A percentile compares a stretch with the other conserved stretches of the same genome.
phyloP scores from a whole-genome alignment of 352 stramenopile genomes.

The Pythium guiyangense region DNA sequence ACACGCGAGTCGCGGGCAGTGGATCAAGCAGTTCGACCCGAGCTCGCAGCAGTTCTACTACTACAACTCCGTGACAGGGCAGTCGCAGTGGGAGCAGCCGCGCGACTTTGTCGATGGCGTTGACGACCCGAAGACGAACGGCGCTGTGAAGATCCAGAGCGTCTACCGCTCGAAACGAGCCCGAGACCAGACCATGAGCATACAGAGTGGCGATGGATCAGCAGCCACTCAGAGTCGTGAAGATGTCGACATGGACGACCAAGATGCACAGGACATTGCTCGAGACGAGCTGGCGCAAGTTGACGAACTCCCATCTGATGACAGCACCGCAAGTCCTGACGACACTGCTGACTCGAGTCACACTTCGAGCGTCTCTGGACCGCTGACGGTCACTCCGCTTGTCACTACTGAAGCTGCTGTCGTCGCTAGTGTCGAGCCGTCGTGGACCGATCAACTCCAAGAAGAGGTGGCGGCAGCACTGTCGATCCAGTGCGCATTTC shows the following conservation, averaged over 20 bases:
- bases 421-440: not conserved
- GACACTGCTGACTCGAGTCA: too few relatives aligned
- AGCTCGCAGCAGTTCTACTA: slow-evolving; percentile 32
- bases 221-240: not conserved
- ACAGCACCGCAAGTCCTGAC: too few relatives aligned
- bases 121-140: slow-evolving; percentile 24
- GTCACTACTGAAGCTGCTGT: not conserved
- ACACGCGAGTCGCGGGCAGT: slow-evolving; percentile 16
- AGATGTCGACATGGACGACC: not conserved
- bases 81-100: slow-evolving; percentile 41
- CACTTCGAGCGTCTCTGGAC: too few relatives aligned
- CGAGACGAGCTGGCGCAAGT: too few relatives aligned
- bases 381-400: too few relatives aligned
- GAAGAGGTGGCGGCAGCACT: slow-evolving; percentile 7
- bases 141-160: slow-evolving; percentile 54
- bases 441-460: not conserved
- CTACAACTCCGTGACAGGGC: slow-evolving; percentile 36
- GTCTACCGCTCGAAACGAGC: slow-evolving; percentile 37
- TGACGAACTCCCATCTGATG: too few relatives aligned
- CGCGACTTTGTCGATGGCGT: slow-evolving; percentile 24
- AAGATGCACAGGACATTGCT: too few relatives aligned
- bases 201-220: slow-evolving; percentile 5
- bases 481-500: slow-evolving; percentile 53
- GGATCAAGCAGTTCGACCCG: slow-evolving; percentile 50
- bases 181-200: slow-evolving; percentile 4